A percentile compares a stretch with the other conserved stretches of the same genome.
Evolutionary conservation across 2,329 filamentous ascomycete genomes (phyloP).

Genomic region (Remersonia thermophila): DNA sequence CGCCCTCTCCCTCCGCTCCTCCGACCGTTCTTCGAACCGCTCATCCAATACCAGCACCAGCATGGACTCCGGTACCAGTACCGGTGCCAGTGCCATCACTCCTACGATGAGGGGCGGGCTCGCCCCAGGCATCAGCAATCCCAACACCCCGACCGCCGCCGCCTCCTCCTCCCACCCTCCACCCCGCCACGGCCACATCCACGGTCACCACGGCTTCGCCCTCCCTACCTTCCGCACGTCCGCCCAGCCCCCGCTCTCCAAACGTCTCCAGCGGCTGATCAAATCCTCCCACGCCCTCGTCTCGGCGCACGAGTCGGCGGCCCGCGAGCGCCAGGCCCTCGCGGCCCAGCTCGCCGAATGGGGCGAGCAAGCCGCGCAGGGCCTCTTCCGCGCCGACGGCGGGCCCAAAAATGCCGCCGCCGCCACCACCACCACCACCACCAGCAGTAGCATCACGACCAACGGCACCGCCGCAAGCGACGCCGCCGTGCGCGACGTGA

Average conservation of each 20-base stretch:
- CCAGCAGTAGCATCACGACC: neutral
- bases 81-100: no score
- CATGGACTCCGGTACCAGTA: slow-evolving; percentile 40
- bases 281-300: slow-evolving; percentile 91
- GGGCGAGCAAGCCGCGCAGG: slow-evolving; percentile 54
- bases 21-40: slow-evolving; percentile 27
- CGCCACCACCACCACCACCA: neutral
- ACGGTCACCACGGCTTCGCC: slow-evolving; percentile 63
- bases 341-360: slow-evolving; percentile 89
- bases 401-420: no score
- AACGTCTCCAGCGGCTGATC: slow-evolving; percentile 81
- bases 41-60: slow-evolving; percentile 14
- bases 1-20: slow-evolving; percentile 60
- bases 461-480: slow-evolving; percentile 42
- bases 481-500: slow-evolving; percentile 76
- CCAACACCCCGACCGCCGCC: slow-evolving; percentile 14
- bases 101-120: no score
- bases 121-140: slow-evolving; percentile 38
- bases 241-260: slow-evolving; percentile 80
- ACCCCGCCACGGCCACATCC: no score
- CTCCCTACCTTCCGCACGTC: slow-evolving; percentile 77
- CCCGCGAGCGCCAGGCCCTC: slow-evolving; percentile 71
- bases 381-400: no score
- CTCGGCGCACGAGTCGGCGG: slow-evolving; percentile 69
- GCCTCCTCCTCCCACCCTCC: no score